These are phyloP conservation scores for Barbatosphaeria neglecta DNA, from an alignment of 495 filamentous ascomycete species.

Conservation along the genomic window DNA sequence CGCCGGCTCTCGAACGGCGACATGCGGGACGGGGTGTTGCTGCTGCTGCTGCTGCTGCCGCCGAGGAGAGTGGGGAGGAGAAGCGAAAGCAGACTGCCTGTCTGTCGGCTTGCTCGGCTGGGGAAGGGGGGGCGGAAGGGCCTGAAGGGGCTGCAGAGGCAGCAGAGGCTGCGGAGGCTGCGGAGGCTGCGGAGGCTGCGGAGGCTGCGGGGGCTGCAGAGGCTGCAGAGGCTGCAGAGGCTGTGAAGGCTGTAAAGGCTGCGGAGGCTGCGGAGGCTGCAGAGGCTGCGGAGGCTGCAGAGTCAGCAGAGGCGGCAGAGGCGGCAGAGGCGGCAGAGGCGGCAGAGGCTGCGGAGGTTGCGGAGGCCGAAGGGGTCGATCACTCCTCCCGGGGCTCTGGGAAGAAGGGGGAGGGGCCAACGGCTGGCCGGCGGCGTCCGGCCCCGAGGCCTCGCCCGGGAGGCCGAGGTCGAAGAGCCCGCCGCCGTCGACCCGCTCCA, in stretches of 20 bases:
- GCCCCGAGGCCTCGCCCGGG: slow-evolving; percentile 4
- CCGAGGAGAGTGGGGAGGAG: slow-evolving; percentile 3
- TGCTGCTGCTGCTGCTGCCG: slow-evolving; percentile 23
- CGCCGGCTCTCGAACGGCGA: slow-evolving; percentile 21
- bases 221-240: background rate
- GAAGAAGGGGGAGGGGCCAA: background rate
- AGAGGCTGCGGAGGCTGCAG: too few species aligned
- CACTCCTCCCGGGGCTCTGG: slow-evolving; percentile 1
- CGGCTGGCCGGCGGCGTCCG: background rate
- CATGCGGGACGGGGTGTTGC: slow-evolving; percentile 5
- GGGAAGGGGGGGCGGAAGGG: background rate
- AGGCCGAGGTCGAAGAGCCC: slow-evolving; percentile 36
- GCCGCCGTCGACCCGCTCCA: slow-evolving; percentile 46
- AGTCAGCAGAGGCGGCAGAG: too few species aligned
- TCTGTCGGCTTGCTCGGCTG: slow-evolving; percentile 10
- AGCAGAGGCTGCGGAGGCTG: background rate
- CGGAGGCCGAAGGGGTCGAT: slow-evolving; percentile 2
- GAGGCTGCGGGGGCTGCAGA: background rate
- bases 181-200: background rate
- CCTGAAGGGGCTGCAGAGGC: background rate
- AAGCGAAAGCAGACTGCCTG: slow-evolving; percentile 16
- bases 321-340: too few species aligned
- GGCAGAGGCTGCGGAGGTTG: too few species aligned
- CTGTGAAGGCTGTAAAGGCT: too few species aligned
- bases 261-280: too few species aligned